Base-by-base conservation (phyloP, 495 filamentous ascomycete genomes). In the Aspergillus taichungensis region DNA sequence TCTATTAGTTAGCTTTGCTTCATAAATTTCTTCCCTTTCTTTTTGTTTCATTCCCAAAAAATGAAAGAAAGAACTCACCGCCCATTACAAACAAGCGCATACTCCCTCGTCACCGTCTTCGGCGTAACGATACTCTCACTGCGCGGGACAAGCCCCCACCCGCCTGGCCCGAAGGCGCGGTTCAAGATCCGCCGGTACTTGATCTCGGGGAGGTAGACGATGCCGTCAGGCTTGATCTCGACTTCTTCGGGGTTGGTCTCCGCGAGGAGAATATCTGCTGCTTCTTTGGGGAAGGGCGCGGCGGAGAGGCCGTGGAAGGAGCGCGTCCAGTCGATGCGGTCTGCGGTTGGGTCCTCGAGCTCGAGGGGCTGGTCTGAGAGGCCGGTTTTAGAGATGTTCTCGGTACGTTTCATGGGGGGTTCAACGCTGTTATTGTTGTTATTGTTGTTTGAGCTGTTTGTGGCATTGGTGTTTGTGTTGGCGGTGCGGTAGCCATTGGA, bases 151-250 rank as follows among this genome's bases (percentile, higher is more conserved):
- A 98, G 64, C 2, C 92, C 94, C 92, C 92, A 98, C 2, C 84
- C 92, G 3, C 94, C 94, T 2, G 92, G 92, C 0, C 92, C 92
- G 66, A 98, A 98, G 0, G 92, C 89, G 33, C 68, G 60, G 58
- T 96, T 96, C 52, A 98, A 66, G 46, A 96, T 95, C 33, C 92
- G 74, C 14, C 92, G 74, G 66, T 98, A 98, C 65, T 98, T 98
- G 71, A 98, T 98, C 76, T 98, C 92, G 10, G 92, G 92, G 43
- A 98, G 74, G 60, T 96, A 98, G 38, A 96, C 71, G 54, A 98
- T 94, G 28, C 92, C 92, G 66, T 98, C 92, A 24, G 87, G 84
- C 71, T 98, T 98, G 56, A 97, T 81, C 73, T 98, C 92, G 37
- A 98, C 79, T 63, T 97, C 91, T 12, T 85, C 76, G 6, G 74